A percentile compares a stretch with the other conserved stretches of the same genome.
Evolutionary conservation across 2,329 filamentous ascomycete genomes (phyloP).

Genomic region (Talaromyces atroroseus): DNA sequence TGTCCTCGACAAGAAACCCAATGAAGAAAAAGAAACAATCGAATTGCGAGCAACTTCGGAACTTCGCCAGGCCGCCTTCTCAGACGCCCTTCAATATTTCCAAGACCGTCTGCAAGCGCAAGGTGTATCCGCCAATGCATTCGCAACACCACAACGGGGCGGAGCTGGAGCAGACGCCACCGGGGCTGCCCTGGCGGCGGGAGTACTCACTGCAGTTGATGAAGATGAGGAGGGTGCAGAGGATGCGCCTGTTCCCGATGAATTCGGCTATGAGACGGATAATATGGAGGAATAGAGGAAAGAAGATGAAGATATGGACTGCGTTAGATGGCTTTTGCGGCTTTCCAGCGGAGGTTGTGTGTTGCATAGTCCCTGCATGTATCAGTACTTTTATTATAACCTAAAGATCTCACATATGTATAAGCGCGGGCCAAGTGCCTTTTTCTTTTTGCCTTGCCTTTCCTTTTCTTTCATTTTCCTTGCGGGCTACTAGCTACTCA

Average conservation of each 20-base stretch:
- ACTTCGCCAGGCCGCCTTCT: slow-evolving; percentile 37
- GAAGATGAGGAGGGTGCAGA: slow-evolving; percentile 54
- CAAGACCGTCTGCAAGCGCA: slow-evolving; percentile 40
- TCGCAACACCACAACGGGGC: slow-evolving; percentile 30
- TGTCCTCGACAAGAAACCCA: slow-evolving; percentile 76
- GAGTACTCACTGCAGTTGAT: slow-evolving; percentile 79
- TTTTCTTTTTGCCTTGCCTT: neutral
- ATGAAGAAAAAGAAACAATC: slow-evolving; percentile 71
- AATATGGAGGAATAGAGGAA: slow-evolving; percentile 26
- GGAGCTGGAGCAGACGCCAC: slow-evolving; percentile 19
- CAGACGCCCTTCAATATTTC: slow-evolving; percentile 31
- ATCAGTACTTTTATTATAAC: slow-evolving; percentile 12
- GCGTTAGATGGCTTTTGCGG: neutral
- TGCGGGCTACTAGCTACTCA: neutral
- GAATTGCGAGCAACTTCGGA: slow-evolving; percentile 88
- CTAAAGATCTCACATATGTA: slow-evolving; percentile 3
- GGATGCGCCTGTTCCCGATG: slow-evolving; percentile 43
- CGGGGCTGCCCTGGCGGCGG: slow-evolving; percentile 67
- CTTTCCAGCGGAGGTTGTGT: neutral
- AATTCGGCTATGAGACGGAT: slow-evolving; percentile 45
- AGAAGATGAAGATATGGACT: neutral
- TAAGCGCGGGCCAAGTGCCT: slow-evolving; percentile 2
- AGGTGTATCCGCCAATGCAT: slow-evolving; percentile 28
- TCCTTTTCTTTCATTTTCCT: neutral
- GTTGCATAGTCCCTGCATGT: slow-evolving; percentile 12